Conservation (phyloP, 805 yeast genomes). For the Barnettozyma pratensis region DNA sequence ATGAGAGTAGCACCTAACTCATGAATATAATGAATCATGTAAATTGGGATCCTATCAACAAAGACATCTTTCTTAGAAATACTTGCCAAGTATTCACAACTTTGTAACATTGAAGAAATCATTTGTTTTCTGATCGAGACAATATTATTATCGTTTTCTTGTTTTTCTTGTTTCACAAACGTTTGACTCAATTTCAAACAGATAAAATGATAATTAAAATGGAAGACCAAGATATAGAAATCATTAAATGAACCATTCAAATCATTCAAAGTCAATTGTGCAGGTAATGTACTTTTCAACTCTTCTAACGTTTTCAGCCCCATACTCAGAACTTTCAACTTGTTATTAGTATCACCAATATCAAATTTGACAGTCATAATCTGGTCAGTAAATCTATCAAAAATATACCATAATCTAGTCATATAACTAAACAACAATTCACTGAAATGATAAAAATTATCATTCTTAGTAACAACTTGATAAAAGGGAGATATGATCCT, state of each 20-base stretch:
- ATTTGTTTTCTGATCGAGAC: constrained; percentile 6
- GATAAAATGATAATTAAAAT: constrained; percentile 23
- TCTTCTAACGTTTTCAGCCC: constrained; percentile 24
- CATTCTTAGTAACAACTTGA: constrained; percentile 13
- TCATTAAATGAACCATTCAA: neutral
- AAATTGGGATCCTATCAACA: constrained; percentile 13
- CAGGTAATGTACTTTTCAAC: constrained; percentile 21
- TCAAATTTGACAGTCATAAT: constrained; percentile 29
- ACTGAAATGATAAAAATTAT: constrained; percentile 10
- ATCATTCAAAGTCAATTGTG: constrained; percentile 6
- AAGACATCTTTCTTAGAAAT: neutral
- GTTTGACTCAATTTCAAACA: constrained; percentile 20
- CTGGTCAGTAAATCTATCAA: constrained; percentile 31
- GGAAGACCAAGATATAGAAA: constrained; percentile 18
- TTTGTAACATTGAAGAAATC: neutral
- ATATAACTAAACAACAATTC: constrained; percentile 26
- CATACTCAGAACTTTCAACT: constrained; percentile 21
- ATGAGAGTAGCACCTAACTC: constrained; percentile 9
- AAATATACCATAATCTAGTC: constrained; percentile 27
- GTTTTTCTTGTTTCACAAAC: constrained; percentile 13
- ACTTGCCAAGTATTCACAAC: constrained; percentile 8
- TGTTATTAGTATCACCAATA: constrained; percentile 29
- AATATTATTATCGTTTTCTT: neutral
- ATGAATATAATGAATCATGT: constrained; percentile 9
- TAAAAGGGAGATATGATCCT: constrained; percentile 30